Percentiles rank a stretch among this genome's conserved stretches.
Evolutionary conservation across 345 rosid species (phyloP).

Genomic region (Ceriops decandra): DNA sequence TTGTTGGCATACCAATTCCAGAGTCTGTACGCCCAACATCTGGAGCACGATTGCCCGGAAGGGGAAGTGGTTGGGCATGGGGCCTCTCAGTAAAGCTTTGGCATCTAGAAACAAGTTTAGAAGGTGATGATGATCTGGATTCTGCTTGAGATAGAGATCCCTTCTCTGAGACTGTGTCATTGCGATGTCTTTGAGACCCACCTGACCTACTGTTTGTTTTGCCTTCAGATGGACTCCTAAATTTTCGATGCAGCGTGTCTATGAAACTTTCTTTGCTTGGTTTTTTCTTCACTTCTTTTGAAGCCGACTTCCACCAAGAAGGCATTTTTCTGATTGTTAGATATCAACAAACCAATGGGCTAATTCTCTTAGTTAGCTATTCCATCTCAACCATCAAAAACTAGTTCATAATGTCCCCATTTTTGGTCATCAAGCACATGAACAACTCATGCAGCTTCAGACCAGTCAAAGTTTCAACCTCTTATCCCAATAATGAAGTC

Average conservation of each 20-base stretch:
- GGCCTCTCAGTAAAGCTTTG: slow-evolving; percentile 79
- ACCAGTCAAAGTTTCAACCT: background rate
- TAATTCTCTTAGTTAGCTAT: background rate
- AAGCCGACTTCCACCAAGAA: slow-evolving; percentile 75
- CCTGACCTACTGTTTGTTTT: slow-evolving; percentile 45
- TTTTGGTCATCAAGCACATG: background rate
- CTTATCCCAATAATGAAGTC: background rate
- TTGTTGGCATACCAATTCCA: slow-evolving; percentile 40
- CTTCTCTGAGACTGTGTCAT: slow-evolving; percentile 53
- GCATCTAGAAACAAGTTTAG: slow-evolving; percentile 65
- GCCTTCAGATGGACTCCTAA: slow-evolving; percentile 53
- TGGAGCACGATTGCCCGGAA: slow-evolving; percentile 47
- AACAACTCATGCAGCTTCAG: background rate
- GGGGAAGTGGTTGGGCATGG: slow-evolving; percentile 80
- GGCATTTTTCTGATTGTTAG: slow-evolving; percentile 35
- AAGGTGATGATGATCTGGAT: slow-evolving; percentile 72
- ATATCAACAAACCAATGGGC: background rate
- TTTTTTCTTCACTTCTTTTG: slow-evolving; percentile 77
- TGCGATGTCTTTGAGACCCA: slow-evolving; percentile 41
- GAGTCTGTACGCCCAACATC: slow-evolving; percentile 42
- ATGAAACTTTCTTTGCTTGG: slow-evolving; percentile 65
- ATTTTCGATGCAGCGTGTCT: slow-evolving; percentile 56
- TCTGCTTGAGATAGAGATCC: slow-evolving; percentile 64
- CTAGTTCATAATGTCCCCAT: background rate
- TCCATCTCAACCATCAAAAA: background rate